Evolutionary conservation across 108 stramenopile species (phyloP).

Genomic region (Nitzschia inconspicua): DNA sequence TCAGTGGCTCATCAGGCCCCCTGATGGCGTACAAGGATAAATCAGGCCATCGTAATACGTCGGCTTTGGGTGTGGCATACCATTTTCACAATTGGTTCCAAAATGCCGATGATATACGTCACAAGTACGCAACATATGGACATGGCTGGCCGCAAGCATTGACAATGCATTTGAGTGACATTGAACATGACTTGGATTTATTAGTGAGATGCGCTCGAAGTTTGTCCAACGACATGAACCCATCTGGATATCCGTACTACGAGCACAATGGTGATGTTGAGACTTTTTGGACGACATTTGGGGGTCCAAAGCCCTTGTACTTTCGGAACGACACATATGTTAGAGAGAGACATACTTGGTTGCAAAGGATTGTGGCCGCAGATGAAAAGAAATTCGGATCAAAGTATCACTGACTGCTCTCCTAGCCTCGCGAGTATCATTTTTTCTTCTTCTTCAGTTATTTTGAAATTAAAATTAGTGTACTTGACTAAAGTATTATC

Average conservation of each 20-base stretch:
- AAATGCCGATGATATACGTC: not conserved
- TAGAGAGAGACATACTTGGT: not conserved
- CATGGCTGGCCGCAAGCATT: not conserved
- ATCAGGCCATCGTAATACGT: not conserved
- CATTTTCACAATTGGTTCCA: constrained; percentile 12
- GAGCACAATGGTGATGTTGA: not conserved
- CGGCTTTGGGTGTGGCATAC: not conserved
- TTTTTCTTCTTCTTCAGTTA: no score
- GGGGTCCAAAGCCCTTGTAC: not conserved
- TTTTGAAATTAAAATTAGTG: no score
- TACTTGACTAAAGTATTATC: no score
- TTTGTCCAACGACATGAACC: not conserved
- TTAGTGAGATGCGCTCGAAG: constrained; percentile 1
- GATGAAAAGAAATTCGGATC: constrained; percentile 1
- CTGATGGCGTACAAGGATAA: not conserved
- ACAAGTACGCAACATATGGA: constrained; percentile 9
- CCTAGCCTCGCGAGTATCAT: no score
- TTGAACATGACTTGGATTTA: not conserved
- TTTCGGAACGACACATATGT: constrained; percentile 5
- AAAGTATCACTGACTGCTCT: no score
- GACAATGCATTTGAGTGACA: not conserved
- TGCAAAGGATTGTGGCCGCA: not conserved
- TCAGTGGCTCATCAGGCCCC: not conserved
- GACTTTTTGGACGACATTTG: not conserved
- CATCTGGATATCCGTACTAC: not conserved